These are phyloP conservation scores for Yamadazyma sp. DNA, from an alignment of 805 yeast genomes.

Conservation along the genomic window DNA sequence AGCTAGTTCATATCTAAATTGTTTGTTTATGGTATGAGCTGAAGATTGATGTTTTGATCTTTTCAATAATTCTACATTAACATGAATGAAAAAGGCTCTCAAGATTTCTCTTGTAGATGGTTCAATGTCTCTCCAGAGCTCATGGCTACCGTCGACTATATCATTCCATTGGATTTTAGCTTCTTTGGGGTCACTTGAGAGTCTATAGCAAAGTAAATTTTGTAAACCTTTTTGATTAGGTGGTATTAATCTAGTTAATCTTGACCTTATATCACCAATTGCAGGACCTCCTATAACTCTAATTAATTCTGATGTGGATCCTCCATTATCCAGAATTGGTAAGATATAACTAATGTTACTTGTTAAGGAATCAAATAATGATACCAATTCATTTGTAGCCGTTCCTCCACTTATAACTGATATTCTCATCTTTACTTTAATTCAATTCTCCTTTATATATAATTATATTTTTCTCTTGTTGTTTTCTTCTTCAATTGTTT, in stretches of 20 bases:
- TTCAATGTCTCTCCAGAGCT: constrained; percentile 60
- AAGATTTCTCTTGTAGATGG: constrained; percentile 66
- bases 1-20: constrained; percentile 73
- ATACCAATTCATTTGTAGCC: constrained; percentile 77
- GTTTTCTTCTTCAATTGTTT: too few relatives aligned
- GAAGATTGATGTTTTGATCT: constrained; percentile 47
- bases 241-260: constrained; percentile 73
- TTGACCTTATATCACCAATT: constrained; percentile 84
- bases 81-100: constrained; percentile 73
- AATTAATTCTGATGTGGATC: constrained; percentile 85
- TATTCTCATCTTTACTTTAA: constrained; percentile 18
- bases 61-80: constrained; percentile 73
- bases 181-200: constrained; percentile 41
- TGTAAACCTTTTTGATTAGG: constrained; percentile 37
- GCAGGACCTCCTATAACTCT: constrained; percentile 93
- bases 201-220: constrained; percentile 42
- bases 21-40: constrained; percentile 38
- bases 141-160: constrained; percentile 77
- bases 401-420: constrained; percentile 74
- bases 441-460: too few relatives aligned
- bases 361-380: constrained; percentile 10
- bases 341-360: constrained; percentile 56
- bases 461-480: too few relatives aligned
- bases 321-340: constrained; percentile 92
- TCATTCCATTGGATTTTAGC: constrained; percentile 75